phyloP scores from a whole-genome alignment of 371 early-diverging fungal species.

The Encephalitozoon cuniculi region DNA sequence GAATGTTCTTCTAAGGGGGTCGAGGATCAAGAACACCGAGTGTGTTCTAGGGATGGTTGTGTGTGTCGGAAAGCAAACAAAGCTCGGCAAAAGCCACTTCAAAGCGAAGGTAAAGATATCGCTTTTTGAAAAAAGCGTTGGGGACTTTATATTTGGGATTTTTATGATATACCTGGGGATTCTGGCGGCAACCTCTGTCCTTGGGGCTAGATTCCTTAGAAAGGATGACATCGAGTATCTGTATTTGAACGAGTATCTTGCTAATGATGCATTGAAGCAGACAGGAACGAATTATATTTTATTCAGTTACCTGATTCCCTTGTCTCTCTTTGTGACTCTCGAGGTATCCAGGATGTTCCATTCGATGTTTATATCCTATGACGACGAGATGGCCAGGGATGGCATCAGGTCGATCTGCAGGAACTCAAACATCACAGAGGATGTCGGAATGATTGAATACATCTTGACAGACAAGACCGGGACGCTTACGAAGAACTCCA shows the following conservation, averaged over 20 bases:
- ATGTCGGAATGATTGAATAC: slow-evolving; percentile 83
- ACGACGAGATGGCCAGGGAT: slow-evolving; percentile 36
- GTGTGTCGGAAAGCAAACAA: slow-evolving; percentile 79
- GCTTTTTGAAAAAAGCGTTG: slow-evolving; percentile 43
- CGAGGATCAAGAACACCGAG: slow-evolving; percentile 74
- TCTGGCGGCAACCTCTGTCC: slow-evolving; percentile 43
- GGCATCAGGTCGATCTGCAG: slow-evolving; percentile 74
- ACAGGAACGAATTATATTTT: slow-evolving; percentile 59
- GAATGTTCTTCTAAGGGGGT: slow-evolving; percentile 77
- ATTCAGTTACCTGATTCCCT: slow-evolving; percentile 69
- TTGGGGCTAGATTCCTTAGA: slow-evolving; percentile 42
- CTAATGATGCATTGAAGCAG: slow-evolving; percentile 24
- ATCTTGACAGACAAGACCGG: slow-evolving; percentile 93
- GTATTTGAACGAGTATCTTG: slow-evolving; percentile 8
- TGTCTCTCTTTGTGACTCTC: slow-evolving; percentile 83
- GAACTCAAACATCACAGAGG: slow-evolving; percentile 83
- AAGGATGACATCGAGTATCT: slow-evolving; percentile 40
- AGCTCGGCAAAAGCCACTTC: slow-evolving; percentile 71
- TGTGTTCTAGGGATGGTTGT: slow-evolving; percentile 73
- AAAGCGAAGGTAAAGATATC: slow-evolving; percentile 60
- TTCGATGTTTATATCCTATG: slow-evolving; percentile 67
- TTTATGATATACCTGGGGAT: slow-evolving; percentile 54
- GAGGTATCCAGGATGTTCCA: slow-evolving; percentile 66
- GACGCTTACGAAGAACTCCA: slow-evolving; percentile 87
- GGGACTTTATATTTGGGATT: slow-evolving; percentile 35